Base-by-base conservation (phyloP, 2,329 filamentous ascomycete species). In the Neonectria hederae region DNA sequence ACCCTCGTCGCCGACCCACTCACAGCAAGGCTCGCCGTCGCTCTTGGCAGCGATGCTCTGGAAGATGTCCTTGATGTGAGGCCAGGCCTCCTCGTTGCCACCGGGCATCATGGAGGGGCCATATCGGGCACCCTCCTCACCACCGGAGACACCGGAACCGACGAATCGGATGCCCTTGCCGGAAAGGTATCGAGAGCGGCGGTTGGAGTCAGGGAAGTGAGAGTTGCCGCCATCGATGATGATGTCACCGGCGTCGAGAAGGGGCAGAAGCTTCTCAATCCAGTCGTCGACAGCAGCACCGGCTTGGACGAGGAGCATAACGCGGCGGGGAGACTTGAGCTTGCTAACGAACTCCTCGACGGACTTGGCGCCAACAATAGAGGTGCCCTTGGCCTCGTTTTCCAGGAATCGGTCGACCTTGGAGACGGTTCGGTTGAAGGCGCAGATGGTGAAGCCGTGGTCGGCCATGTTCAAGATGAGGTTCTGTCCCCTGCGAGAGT, bases 1-100 rank as follows among this genome's bases (percentile, higher is more conserved):
- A 89, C 96, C 96, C 83, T 98, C 94, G 84, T 98, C 96, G 86
- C 96, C 96, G 76, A 99, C 96, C 96, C 96, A 99, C 84, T 99
- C 96, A 80, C 96, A 99, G 90, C 96, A 99, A 72, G 96, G 85
- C 88, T 99, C 96, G 77, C 90, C 91, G 78, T 97, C 95, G 82
- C 92, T 97, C 90, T 99, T 98, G 82, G 96, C 96, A 70, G 96
- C 89, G 80, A 99, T 97, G 86, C 89, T 89, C 87, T 99, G 96
- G 88, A 99, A 97, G 79, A 99, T 92, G 77, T 98, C 94, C 90
- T 99, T 98, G 86, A 99, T 97, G 83, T 92, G 89, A 76, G 93
- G 93, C 96, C 96, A 98, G 60, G 96, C 96, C 82, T 93, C 93
- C 88, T 98, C 94, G 84, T 97, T 94, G 83, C 96, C 96, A 89